Evolutionary conservation across 2,329 filamentous ascomycete species (phyloP).

Genomic region (Colletotrichum cordylinicola): DNA sequence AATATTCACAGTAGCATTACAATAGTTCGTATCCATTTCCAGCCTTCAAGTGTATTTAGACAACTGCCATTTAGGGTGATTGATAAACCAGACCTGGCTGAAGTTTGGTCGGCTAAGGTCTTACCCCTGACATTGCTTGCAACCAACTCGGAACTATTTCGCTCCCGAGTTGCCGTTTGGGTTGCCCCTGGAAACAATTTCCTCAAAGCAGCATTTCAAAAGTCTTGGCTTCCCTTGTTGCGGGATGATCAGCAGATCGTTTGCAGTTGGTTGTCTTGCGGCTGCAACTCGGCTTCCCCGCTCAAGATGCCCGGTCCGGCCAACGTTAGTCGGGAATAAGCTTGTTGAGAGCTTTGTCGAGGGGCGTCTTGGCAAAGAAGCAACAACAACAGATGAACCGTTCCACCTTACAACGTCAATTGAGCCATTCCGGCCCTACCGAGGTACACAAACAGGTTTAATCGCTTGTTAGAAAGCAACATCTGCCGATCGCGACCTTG

Average conservation of each 20-base stretch:
- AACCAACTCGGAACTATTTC: background rate
- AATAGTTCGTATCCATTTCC: background rate
- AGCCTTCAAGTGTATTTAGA: background rate
- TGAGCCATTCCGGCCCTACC: background rate
- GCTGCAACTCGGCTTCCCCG: background rate
- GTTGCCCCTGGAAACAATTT: background rate
- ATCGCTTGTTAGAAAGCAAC: background rate
- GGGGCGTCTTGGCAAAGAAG: background rate
- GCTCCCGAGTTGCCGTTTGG: background rate
- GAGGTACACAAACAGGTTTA: background rate
- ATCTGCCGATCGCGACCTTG: background rate
- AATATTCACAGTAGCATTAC: background rate
- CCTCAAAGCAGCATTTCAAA: background rate
- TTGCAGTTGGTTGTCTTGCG: background rate
- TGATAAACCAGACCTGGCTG: background rate
- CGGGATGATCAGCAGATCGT: background rate
- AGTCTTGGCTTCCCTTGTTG: background rate
- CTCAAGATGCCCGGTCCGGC: background rate
- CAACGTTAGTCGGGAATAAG: background rate
- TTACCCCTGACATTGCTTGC: background rate
- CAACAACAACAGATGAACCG: background rate
- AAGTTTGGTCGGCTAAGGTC: background rate
- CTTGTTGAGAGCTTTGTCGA: background rate
- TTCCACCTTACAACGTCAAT: background rate
- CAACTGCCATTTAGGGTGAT: background rate